phyloP scores from a whole-genome alignment of 352 stramenopile species.

The Thalassiosira sp. region DNA sequence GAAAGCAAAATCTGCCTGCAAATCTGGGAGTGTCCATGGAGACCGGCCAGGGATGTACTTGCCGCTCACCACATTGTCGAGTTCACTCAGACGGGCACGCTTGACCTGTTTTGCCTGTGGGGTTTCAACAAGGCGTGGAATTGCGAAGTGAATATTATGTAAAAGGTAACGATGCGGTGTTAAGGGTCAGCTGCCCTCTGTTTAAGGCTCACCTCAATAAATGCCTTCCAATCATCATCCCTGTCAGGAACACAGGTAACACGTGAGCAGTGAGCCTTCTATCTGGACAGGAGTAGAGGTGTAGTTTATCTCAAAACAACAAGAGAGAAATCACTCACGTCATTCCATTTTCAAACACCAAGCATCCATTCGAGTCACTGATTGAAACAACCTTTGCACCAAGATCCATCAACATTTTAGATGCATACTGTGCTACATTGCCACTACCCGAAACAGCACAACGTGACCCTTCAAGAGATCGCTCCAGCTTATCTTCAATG shows the following conservation, averaged over 20 bases:
- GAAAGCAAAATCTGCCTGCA: slow-evolving; percentile 91
- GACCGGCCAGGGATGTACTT: slow-evolving; percentile 87
- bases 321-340: slow-evolving; percentile 17
- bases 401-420: slow-evolving; percentile 89
- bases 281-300: too few species aligned
- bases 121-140: neutral
- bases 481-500: slow-evolving; percentile 82
- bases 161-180: too few species aligned
- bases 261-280: too few species aligned
- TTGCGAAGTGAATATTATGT: too few species aligned
- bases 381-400: slow-evolving; percentile 91
- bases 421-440: slow-evolving; percentile 90
- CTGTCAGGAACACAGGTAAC: neutral
- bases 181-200: too few species aligned
- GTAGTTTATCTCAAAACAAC: neutral
- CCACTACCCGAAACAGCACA: slow-evolving; percentile 90
- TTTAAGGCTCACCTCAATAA: slow-evolving; percentile 39
- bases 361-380: slow-evolving; percentile 88
- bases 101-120: slow-evolving; percentile 59
- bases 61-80: slow-evolving; percentile 75
- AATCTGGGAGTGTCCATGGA: slow-evolving; percentile 83
- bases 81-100: slow-evolving; percentile 43
- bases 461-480: slow-evolving; percentile 52
- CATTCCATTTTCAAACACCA: slow-evolving; percentile 72
- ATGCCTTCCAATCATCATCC: slow-evolving; percentile 27